Base-by-base conservation (phyloP, 2,329 filamentous ascomycete species). In the Trichophyton verrucosum region DNA sequence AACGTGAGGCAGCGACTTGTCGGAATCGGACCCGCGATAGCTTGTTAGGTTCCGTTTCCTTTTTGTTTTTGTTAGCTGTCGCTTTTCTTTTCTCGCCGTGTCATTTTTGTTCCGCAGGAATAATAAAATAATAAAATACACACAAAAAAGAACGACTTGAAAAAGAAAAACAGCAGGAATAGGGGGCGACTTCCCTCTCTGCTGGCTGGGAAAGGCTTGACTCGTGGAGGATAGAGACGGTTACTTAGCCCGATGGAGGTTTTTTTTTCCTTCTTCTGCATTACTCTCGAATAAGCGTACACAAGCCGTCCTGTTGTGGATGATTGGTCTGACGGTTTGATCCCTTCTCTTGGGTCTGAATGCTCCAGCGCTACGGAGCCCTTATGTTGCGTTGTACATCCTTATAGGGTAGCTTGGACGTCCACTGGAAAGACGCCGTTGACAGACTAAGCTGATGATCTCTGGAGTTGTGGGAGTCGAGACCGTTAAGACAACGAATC, bases 311-410 rank as follows among this genome's bases (percentile, higher is more conserved):
- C 24, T 55, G 27, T n/a, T 4, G 15, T 36, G 13, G 13, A 17
- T 55, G 30, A 55, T 55, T 55, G 51, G 51, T 55, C 27, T 55
- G 51, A 27, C 27, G 51, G 51, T 55, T 55, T 36, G 51, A 36
- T 55, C 51, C 51, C 30, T 36, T 36, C 51, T n/a, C 15, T 11
- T 36, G 51, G 51, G 51, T 55, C 46, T 44, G 9, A 51, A 24
- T 22, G 3, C 46, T 22, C 22, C 24, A 24, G 20, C 22, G 22
- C 46, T 3, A 38, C 11, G 33, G 33, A 38, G 11, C 33, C 33
- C 3, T 13, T 38, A 13, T 38, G 33, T 38, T 13, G 33, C 33
- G 33, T 38, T 51, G 46, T 51, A 6, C 51, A 55, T 55, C 24
- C 24, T 55, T n/a, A 55, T 55, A 36, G 51, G 33, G 27, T 17